A percentile compares a stretch with the other conserved stretches of the same genome.
Conservation (phyloP, 169 alveolate genomes). For the Plasmodium vinckei region DNA sequence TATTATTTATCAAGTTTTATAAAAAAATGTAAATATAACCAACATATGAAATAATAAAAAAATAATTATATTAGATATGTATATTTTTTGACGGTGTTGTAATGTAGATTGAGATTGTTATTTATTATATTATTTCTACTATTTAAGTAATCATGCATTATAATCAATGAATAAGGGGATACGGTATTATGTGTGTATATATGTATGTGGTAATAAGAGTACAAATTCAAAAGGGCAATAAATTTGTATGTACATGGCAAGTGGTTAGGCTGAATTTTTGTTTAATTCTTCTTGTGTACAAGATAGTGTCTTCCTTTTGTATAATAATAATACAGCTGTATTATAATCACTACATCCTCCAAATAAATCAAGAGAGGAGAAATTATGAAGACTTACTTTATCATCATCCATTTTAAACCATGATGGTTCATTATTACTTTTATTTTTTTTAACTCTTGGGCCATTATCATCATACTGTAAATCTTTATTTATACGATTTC, state of each 20-base stretch:
- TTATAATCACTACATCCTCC: slow-evolving; percentile 94
- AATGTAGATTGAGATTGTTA: too few species aligned
- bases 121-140: too few species aligned
- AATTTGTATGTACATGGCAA: neutral
- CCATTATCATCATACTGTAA: slow-evolving; percentile 8
- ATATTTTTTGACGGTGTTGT: too few species aligned
- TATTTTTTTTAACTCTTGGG: slow-evolving; percentile 46
- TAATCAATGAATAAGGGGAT: too few species aligned
- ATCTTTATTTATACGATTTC: slow-evolving; percentile 16
- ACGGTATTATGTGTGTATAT: too few species aligned
- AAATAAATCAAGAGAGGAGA: slow-evolving; percentile 88
- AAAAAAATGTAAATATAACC: too few species aligned
- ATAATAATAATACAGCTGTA: slow-evolving; percentile 89
- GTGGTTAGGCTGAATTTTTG: neutral
- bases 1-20: too few species aligned
- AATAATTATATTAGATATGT: too few species aligned
- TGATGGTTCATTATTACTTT: slow-evolving; percentile 67
- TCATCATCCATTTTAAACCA: slow-evolving; percentile 93
- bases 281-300: slow-evolving; percentile 24
- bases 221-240: too few species aligned
- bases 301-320: slow-evolving; percentile 75
- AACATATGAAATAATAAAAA: too few species aligned
- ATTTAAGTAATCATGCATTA: too few species aligned
- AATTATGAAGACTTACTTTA: slow-evolving; percentile 85
- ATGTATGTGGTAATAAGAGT: too few species aligned